Percentiles rank a stretch among this genome's conserved stretches.
phyloP scores from a whole-genome alignment of 2,329 filamentous ascomycete species.

The Exutisphaerella laricina region DNA sequence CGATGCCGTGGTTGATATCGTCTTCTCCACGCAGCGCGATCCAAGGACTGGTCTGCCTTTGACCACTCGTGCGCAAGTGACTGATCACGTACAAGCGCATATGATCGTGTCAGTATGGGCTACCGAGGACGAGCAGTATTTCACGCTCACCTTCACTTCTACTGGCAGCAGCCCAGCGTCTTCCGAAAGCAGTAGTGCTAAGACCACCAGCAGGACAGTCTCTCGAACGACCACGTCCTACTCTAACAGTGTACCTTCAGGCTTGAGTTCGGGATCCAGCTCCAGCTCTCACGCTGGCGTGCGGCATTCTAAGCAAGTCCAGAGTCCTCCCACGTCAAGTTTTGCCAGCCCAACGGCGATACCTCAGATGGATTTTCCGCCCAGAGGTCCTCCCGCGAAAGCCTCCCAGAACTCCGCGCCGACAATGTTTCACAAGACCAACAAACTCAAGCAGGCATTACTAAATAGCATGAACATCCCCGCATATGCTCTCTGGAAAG shows the following conservation, averaged over 20 bases:
- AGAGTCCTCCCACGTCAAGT: constrained; percentile 27
- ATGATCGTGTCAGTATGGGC: constrained; percentile 74
- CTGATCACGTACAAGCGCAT: constrained; percentile 53
- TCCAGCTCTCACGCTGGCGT: constrained; percentile 25
- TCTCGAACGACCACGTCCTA: constrained; percentile 37
- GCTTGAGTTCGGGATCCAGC: constrained; percentile 38
- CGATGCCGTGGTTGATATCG: constrained; percentile 63
- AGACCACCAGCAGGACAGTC: constrained; percentile 38
- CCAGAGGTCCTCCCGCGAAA: constrained; percentile 58
- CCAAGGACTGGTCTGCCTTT: constrained; percentile 35
- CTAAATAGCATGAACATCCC: constrained; percentile 70
- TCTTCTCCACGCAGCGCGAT: constrained; percentile 52
- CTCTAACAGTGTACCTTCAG: constrained; percentile 33
- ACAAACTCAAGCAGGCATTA: constrained; percentile 69
- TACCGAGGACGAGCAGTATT: constrained; percentile 63
- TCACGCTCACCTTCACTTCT: constrained; percentile 68
- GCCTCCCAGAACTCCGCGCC: constrained; percentile 53
- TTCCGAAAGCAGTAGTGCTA: constrained; percentile 8
- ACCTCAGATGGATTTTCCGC: constrained; percentile 55
- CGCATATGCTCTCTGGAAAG: constrained; percentile 75
- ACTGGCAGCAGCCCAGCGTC: constrained; percentile 30
- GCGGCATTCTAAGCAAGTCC: constrained; percentile 10
- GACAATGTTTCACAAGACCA: constrained; percentile 66
- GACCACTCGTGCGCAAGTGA: constrained; percentile 25
- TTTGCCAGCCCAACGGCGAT: constrained; percentile 52